Evolutionary conservation across 225 moss, liverwort and hornwort genomes (phyloP).

Genomic region (Neckera pumila): DNA sequence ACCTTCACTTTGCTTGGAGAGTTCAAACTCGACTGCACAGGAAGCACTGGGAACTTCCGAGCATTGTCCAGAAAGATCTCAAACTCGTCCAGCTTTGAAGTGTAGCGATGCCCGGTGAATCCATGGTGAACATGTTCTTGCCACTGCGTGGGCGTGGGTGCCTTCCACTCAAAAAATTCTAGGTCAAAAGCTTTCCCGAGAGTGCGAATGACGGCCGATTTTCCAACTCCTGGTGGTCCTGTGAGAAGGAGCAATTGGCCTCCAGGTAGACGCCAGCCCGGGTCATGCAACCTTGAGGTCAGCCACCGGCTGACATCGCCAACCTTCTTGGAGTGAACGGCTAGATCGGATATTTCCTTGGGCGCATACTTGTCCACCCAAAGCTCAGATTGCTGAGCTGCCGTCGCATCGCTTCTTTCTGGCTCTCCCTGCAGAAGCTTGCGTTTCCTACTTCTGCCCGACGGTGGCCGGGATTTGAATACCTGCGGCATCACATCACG

Average conservation of each 20-base stretch:
- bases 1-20: conserved; percentile 32
- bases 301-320: conserved; percentile 83
- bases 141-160: conserved; percentile 89
- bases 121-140: conserved; percentile 78
- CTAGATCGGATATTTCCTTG: conserved; percentile 35
- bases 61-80: conserved; percentile 64
- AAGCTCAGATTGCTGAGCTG: conserved; percentile 8
- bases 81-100: conserved; percentile 90
- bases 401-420: background rate
- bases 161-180: conserved; percentile 71
- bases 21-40: conserved; percentile 5
- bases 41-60: conserved; percentile 58
- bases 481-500: conserved; percentile 53
- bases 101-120: conserved; percentile 50
- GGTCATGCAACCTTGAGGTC: conserved; percentile 36
- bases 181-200: conserved; percentile 35
- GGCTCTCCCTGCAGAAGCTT: conserved; percentile 6
- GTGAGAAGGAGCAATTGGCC: conserved; percentile 60
- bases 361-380: conserved; percentile 90
- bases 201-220: conserved; percentile 54
- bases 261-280: conserved; percentile 24
- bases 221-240: conserved; percentile 90
- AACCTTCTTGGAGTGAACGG: conserved; percentile 74
- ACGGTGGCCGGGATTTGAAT: conserved; percentile 30
- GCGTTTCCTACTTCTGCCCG: conserved; percentile 39